These are phyloP conservation scores for Candida labiduridarum DNA, from an alignment of 1,139 yeast genomes.

Conservation along the genomic window DNA sequence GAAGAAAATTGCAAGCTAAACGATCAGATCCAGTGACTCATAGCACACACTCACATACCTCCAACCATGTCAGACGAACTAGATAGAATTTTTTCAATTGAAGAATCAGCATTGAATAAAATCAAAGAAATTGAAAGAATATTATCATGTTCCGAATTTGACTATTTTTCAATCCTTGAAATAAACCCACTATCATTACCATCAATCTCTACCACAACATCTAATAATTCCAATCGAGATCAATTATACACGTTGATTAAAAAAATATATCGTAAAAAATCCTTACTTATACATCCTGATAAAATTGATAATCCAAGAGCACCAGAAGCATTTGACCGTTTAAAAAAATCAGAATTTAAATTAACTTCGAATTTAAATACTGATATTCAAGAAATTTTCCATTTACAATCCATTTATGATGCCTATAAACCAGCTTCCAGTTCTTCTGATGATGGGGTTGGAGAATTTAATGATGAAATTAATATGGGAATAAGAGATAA, in stretches of 20 bases:
- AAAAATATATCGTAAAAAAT: slow-evolving; percentile 56
- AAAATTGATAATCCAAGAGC: slow-evolving; percentile 58
- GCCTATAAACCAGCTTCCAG: slow-evolving; percentile 29
- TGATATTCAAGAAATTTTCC: slow-evolving; percentile 36
- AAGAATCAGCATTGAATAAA: slow-evolving; percentile 39
- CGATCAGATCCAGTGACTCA: not conserved
- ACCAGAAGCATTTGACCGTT: slow-evolving; percentile 61
- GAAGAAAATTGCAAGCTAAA: too few relatives aligned
- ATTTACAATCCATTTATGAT: slow-evolving; percentile 36
- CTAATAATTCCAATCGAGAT: slow-evolving; percentile 21
- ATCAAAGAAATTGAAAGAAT: slow-evolving; percentile 63
- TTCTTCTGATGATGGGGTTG: too few relatives aligned
- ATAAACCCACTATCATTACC: slow-evolving; percentile 47
- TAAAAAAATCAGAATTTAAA: slow-evolving; percentile 41
- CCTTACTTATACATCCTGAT: slow-evolving; percentile 71
- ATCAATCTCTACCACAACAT: slow-evolving; percentile 18
- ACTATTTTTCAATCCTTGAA: slow-evolving; percentile 58
- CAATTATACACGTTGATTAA: slow-evolving; percentile 38
- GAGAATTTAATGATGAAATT: slow-evolving; percentile 7
- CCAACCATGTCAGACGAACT: slow-evolving; percentile 22
- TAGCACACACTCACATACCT: not conserved
- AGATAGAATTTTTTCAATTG: slow-evolving; percentile 35
- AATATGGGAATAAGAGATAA: slow-evolving; percentile 19
- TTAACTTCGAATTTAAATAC: slow-evolving; percentile 21
- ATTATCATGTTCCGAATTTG: slow-evolving; percentile 46